Percentiles rank a stretch among this genome's conserved stretches.
Conservation (phyloP, 192 early-diverging fungal species). For the Mortierella antarctica region DNA sequence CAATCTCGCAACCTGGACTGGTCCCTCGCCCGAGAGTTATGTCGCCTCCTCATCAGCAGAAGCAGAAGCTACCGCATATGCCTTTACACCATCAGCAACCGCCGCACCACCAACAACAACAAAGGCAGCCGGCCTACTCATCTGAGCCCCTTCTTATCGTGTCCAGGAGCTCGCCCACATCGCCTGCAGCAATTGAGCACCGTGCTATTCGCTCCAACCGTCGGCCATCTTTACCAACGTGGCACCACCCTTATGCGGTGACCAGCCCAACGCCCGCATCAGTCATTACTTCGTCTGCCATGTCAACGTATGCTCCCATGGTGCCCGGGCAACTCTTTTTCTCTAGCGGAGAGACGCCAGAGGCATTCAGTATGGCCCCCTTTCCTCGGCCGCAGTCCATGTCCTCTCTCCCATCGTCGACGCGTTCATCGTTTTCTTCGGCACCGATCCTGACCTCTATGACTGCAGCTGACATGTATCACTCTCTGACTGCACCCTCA, state of each 20-base stretch:
- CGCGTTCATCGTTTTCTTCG: too few species aligned
- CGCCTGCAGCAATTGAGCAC: neutral
- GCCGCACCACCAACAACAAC: neutral
- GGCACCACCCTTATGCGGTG: conserved; percentile 8
- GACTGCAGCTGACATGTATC: too few species aligned
- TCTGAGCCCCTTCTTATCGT: neutral
- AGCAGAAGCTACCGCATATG: neutral
- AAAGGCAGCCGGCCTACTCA: neutral
- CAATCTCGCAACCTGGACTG: neutral
- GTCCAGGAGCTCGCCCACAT: conserved; percentile 5
- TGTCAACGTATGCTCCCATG: neutral
- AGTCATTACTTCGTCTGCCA: neutral
- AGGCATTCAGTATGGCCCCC: too few species aligned
- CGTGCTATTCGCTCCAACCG: neutral
- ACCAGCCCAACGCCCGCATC: neutral
- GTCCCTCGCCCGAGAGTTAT: neutral
- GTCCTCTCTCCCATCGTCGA: too few species aligned
- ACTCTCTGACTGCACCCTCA: too few species aligned
- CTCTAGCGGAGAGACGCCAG: too few species aligned
- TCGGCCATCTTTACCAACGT: neutral
- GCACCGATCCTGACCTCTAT: too few species aligned
- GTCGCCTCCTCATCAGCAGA: neutral
- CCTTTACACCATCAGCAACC: neutral
- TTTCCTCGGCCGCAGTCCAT: too few species aligned
- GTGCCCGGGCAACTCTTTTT: too few species aligned